Percentiles rank a stretch among this genome's conserved stretches.
phyloP scores from a whole-genome alignment of 1,284 basidiomycete species.

The Microbotryomycetes sp. region DNA sequence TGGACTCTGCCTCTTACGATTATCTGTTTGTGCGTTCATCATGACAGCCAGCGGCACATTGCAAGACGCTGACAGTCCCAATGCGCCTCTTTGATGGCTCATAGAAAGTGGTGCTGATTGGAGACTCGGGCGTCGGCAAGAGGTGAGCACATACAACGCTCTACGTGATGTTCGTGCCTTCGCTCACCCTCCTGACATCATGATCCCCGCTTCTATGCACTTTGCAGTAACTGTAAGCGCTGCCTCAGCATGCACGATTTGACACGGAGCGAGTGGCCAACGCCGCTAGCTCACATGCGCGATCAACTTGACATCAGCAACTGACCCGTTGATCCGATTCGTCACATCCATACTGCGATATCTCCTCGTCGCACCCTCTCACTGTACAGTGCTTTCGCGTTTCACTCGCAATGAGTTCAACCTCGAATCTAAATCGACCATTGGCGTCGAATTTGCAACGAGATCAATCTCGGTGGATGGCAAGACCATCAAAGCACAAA shows the following conservation, averaged over 20 bases:
- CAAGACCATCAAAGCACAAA: slow-evolving; percentile 98
- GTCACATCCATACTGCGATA: background rate
- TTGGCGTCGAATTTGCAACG: slow-evolving; percentile 96
- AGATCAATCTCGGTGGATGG: slow-evolving; percentile 89
- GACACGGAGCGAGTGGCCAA: background rate
- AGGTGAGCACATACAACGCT: slow-evolving; percentile 48
- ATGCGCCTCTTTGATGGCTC: background rate
- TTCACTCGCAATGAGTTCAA: slow-evolving; percentile 99
- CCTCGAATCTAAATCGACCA: slow-evolving; percentile 96
- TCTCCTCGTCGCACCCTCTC: background rate
- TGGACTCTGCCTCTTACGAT: slow-evolving; percentile 13
- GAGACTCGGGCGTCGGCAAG: slow-evolving; percentile 98
- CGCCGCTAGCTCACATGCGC: no score
- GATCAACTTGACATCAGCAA: background rate
- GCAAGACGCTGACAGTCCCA: slow-evolving; percentile 6
- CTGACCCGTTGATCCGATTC: background rate
- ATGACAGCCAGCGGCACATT: no score
- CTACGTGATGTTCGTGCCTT: background rate
- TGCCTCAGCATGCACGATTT: no score
- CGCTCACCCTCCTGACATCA: background rate
- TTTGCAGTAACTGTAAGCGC: slow-evolving; percentile 43
- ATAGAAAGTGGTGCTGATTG: slow-evolving; percentile 85
- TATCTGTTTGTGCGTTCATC: background rate
- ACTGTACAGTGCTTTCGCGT: slow-evolving; percentile 56
- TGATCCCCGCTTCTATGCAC: no score